Evolutionary conservation across 2,329 filamentous ascomycete species (phyloP), one percentile per base, ranked within the genome.

Genomic region (Coniosporium tulheliwenetii): DNA sequence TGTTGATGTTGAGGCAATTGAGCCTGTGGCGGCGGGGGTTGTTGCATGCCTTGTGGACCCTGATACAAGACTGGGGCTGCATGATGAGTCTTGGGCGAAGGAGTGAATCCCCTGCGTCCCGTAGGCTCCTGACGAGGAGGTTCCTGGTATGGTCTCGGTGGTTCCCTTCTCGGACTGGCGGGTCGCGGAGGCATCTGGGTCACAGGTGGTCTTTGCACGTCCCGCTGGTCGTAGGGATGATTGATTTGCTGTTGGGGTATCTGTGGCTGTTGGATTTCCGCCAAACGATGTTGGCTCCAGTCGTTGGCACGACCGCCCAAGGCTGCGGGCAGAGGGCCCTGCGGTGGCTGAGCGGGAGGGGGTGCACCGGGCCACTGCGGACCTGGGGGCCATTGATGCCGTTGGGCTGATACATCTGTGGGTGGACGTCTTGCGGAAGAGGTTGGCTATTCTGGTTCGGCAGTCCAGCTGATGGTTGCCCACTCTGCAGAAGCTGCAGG

Each of bases 341-440:
- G 72, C 43, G 76, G 79, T 33, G 74, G 73, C 50, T 72, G 71
- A 43, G 71, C 64, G 39, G 77, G 75, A 36, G 78, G 75, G 38
- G 85, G 83, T 43, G 79, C 81, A 46, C 83, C 84, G 7, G 19
- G 19, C 89, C 89, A 96, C 58, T 93, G 83, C 47, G 86, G 87
- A 39, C 81, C 81, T 40, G 85, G 84, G 43, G 85, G 85, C 83
- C 85, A 48, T 83, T 82, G 41, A 91, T 80, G 35, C 82, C 83
- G 38, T 79, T 75, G 41, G 79, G 76, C 60, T 94, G 86, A 54
- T 96, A 96, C 5, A 87, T 84, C 55, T 94, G 85, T 39, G 89
- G 89, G 58, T 96, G 87, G 15, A 96, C 86, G 60, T 98, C 91
- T 54, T 93, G 89, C 7, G 91, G 89, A 52, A 91, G 76, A n/a